Evolutionary conservation across 1,284 basidiomycete genomes (phyloP), one percentile per base, ranked within the genome.

Genomic region (Irpex rosettiformis): DNA sequence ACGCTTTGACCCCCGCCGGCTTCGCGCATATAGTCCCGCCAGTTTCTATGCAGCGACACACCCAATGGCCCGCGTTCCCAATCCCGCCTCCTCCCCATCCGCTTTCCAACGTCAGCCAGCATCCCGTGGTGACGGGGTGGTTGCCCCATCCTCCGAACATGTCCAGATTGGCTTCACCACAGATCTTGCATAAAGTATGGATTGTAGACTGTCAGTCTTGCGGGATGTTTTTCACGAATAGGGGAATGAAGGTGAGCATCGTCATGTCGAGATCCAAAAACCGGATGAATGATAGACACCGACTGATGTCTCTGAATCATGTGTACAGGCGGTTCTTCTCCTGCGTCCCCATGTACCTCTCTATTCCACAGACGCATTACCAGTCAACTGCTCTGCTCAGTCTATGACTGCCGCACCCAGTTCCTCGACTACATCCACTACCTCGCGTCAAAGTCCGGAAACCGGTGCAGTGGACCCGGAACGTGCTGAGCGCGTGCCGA

Each of bases 361-460:
- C 49, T 95, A 86, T 72, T 92, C 89, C 13, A 91, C 90, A 53
- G 93, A 94, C 69, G 89, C 90, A 13, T 77, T 89, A 43, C 93
- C 92, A 0, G 75, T 83, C 62, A 92, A 92, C 66, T 91, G 89
- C 69, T 89, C 83, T 16, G 82, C 82, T 8, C 84, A 81, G 65
- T 76, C 75, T 29, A 72, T 79, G 51, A 77, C 74, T 60, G 73
- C 77, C 58, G 80, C 54, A 54, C 70, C 43, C 62, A 60, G 57
- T 43, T 59, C 43, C 27, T 62, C 67, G 52, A 66, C 68, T 64
- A 13, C 67, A 69, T 55, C 29, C 53, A 33, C 61, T 65, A 28
- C 60, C 61, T 51, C 67, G 71, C 30, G 65, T 70, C 29, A 54
- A 43, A 57, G 45, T 37, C 7, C 33, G 33, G 6, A 6, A 37